These are phyloP conservation scores for Ceratobasidium sp. DNA, from an alignment of 1,284 basidiomycete genomes.

Conservation along the genomic window DNA sequence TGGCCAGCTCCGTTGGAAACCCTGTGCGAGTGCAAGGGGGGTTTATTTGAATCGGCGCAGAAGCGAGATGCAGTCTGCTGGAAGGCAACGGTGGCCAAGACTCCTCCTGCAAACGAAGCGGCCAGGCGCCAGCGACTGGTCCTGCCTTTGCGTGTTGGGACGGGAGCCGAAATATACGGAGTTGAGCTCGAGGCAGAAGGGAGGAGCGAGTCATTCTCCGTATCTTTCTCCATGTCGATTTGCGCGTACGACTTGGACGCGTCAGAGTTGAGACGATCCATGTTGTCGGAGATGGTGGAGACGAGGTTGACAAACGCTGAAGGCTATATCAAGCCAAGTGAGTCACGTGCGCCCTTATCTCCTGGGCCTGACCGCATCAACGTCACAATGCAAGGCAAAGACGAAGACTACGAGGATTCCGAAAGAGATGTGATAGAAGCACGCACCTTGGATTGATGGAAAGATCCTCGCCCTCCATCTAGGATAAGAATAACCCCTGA, in stretches of 20 bases:
- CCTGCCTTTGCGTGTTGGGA: background rate
- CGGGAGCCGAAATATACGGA: background rate
- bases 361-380: no score
- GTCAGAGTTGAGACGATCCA: constrained; percentile 27
- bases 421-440: no score
- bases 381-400: no score
- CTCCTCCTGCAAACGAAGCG: constrained; percentile 26
- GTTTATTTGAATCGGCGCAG: constrained; percentile 2
- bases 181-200: background rate
- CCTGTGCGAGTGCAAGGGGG: background rate
- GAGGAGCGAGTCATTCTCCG: constrained; percentile 23
- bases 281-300: no score
- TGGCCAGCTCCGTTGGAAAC: constrained; percentile 4
- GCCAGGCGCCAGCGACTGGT: constrained; percentile 14
- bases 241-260: constrained; percentile 8
- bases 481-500: no score
- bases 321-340: no score
- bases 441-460: no score
- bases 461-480: no score
- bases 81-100: constrained; percentile 14
- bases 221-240: constrained; percentile 36
- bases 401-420: no score
- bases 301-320: no score
- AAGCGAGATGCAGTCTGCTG: constrained; percentile 25
- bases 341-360: no score